Evolutionary conservation across 495 filamentous ascomycete species (phyloP).

Genomic region (Pyronema domesticum): DNA sequence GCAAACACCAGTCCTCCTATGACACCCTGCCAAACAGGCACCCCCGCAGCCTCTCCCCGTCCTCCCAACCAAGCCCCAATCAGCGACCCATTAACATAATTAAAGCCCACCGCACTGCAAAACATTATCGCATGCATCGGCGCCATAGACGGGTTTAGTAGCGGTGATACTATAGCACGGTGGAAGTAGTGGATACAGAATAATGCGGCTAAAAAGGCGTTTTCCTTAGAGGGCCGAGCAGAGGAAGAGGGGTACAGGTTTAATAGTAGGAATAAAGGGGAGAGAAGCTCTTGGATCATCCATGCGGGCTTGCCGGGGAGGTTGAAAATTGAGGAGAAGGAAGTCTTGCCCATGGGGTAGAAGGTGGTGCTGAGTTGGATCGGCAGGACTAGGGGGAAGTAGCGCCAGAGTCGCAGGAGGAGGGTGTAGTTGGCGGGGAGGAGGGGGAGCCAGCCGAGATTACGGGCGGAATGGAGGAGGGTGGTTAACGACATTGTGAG

Average conservation of each 20-base stretch:
- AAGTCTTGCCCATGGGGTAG: constrained; percentile 79
- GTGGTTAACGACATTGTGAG: background rate
- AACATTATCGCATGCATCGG: constrained; percentile 56
- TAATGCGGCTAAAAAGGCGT: constrained; percentile 10
- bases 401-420: constrained; percentile 13
- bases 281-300: constrained; percentile 69
- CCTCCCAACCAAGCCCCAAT: constrained; percentile 67
- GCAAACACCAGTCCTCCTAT: constrained; percentile 34
- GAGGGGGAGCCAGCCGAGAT: constrained; percentile 13
- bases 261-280: constrained; percentile 60
- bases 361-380: constrained; percentile 28
- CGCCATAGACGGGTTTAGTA: constrained; percentile 72
- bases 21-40: constrained; percentile 28
- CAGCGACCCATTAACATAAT: constrained; percentile 57
- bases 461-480: background rate
- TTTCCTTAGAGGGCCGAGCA: constrained; percentile 14
- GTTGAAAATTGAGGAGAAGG: constrained; percentile 51
- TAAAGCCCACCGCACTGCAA: constrained; percentile 45
- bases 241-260: constrained; percentile 35
- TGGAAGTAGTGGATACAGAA: constrained; percentile 66
- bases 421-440: constrained; percentile 14
- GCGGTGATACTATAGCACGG: constrained; percentile 64
- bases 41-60: constrained; percentile 45
- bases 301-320: constrained; percentile 76
- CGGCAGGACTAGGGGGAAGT: constrained; percentile 15